Evolutionary conservation across 805 yeast species (phyloP), one percentile per base, ranked within the genome.

Genomic region (Alloascoidea hylecoeti): DNA sequence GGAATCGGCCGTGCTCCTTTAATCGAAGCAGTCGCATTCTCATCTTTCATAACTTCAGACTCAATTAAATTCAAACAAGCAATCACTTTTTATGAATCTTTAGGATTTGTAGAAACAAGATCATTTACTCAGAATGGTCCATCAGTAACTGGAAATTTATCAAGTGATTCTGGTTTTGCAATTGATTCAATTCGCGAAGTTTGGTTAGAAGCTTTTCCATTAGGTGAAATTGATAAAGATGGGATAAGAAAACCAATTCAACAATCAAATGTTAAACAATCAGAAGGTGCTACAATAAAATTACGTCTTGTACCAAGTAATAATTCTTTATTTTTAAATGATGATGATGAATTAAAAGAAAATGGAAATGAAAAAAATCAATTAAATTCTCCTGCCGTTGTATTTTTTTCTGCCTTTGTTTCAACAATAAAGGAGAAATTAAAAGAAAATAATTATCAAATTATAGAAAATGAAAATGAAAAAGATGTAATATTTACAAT

Each of bases 401-500:
- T 23, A n/a, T 23, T 23, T n/a, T 23, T 23, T n/a, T 23, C 30
- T 23, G 30, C n/a, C 30, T 23, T 9, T n/a, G 30, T 23, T 23
- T 23, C 30, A 9, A 9, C 9, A n/a, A 23, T 23, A 9, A 9
- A n/a, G 30, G 30, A 23, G 30, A 23, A 23, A 23, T n/a, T 23
- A n/a, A n/a, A 9, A n/a, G 30, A 23, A n/a, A 9, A 9, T 9
- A 23, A 23, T 9, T 9, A n/a, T n/a, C 9, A 9, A 23, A 23
- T 23, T n/a, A 23, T 23, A 9, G 30, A 23, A 9, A 23, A 23
- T 23, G 30, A n/a, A n/a, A 23, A 23, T 23, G n/a, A n/a, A n/a
- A 23, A 23, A 23, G 36, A 34, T 18, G 32, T n/a, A 6, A n/a
- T 75, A 14, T 79, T 74, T 52, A 67, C 71, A 4, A 48, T 77